Base-by-base conservation (phyloP, 2,329 filamentous ascomycete genomes). In the Lachnellula hyalina region DNA sequence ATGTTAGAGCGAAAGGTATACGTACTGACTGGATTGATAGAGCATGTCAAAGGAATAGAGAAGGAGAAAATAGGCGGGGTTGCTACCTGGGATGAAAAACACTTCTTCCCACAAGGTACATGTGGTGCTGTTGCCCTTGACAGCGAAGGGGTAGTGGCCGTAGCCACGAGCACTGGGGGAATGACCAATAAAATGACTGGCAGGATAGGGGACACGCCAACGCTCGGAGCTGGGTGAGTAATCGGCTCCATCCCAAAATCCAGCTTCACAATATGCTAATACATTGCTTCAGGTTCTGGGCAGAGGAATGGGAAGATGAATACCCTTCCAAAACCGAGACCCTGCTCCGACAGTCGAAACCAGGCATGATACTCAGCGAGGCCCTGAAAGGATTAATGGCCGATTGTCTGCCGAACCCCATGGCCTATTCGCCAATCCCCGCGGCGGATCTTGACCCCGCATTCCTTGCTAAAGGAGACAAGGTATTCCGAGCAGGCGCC, bases 101-200 rank as follows among this genome's bases (percentile, higher is more conserved):
- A 84, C 62, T 90, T 87, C 66, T 75, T 95, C 15, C 87, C 89
- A 0, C 90, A 95, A 71, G 91, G 91, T 0, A 96, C 91, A 0
- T 87, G 87, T 32, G 91, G 91, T 1, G 89, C 88, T 7, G 89
- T 96, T 0, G 90, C 88, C 23, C 73, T 96, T 7, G 91, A 96
- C 69, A 75, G 74, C n/a, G 80, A 84, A 41, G 90, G 90, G 0
- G 82, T 87, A 3, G 71, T 95, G 3, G 91, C 88, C 62, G 76
- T 70, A n/a, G 83, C 82, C 0, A 85, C 82, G 2, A 84, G 79
- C 65, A 85, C 82, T 0, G 91, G 91, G 5, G 91, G 91, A 0
- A 69, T 96, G 70, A 96, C 91, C 21, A 96, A 96, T 69, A 96
- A 96, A 74, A 73, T 93, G 52, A 88, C 89, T 0, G 91, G 90